Conservation (phyloP, 768 basidiomycete genomes). For the Podaxis pistillaris region DNA sequence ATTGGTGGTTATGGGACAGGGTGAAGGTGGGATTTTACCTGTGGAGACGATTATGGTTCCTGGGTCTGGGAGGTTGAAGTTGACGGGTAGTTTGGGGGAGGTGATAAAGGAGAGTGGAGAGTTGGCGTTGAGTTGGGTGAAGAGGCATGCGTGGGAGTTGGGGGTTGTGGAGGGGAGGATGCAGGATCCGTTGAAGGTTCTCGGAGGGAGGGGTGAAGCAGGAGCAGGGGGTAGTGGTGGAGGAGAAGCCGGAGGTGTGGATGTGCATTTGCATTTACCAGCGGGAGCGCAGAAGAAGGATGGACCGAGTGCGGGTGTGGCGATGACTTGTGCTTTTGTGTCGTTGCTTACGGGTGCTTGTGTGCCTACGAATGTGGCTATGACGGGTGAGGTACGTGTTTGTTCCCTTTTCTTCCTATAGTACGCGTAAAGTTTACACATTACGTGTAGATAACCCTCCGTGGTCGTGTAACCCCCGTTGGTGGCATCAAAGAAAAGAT, state of each 20-base stretch:
- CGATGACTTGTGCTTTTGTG: constrained; percentile 87
- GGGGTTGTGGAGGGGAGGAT: constrained; percentile 68
- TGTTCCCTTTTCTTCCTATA: neutral
- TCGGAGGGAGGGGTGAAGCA: constrained; percentile 25
- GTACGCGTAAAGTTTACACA: neutral
- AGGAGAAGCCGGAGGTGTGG: constrained; percentile 40
- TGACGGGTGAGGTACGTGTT: constrained; percentile 80
- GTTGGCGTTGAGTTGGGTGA: constrained; percentile 91
- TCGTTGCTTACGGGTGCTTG: constrained; percentile 78
- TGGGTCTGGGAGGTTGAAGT: constrained; percentile 67
- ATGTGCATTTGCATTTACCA: constrained; percentile 88
- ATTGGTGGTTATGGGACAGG: constrained; percentile 84
- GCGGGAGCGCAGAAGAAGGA: constrained; percentile 93
- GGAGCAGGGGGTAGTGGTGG: constrained; percentile 27
- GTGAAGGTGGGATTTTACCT: constrained; percentile 81
- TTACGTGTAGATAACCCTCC: constrained; percentile 63
- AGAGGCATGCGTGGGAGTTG: constrained; percentile 77
- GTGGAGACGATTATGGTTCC: constrained; percentile 83
- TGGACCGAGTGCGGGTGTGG: constrained; percentile 87
- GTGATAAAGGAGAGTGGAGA: constrained; percentile 91
- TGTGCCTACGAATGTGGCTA: constrained; percentile 71
- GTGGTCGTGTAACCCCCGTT: constrained; percentile 79
- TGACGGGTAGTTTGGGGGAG: constrained; percentile 85
- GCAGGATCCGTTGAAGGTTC: constrained; percentile 69
- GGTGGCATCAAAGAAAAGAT: constrained; percentile 94